These are phyloP conservation scores for Leccinum broughii DNA, from an alignment of 768 basidiomycete genomes.

Conservation along the genomic window DNA sequence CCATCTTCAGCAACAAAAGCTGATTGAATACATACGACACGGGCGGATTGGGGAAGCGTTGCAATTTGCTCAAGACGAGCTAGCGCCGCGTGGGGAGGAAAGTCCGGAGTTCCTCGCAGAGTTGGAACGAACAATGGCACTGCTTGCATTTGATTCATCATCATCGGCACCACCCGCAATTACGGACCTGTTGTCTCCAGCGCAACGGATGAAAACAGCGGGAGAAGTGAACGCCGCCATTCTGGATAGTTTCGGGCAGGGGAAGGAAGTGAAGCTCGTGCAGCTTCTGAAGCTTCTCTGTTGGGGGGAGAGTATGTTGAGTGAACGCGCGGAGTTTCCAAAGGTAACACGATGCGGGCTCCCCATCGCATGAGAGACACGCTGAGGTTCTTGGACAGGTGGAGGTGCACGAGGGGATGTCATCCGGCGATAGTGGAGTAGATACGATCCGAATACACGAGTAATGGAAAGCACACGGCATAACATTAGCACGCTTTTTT, in stretches of 20 bases:
- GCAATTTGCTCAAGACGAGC: constrained; percentile 88
- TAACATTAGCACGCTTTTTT: constrained; percentile 1
- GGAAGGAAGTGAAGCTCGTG: constrained; percentile 87
- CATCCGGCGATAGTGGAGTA: constrained; percentile 12
- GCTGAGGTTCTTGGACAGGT: constrained; percentile 30
- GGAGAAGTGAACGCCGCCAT: constrained; percentile 96
- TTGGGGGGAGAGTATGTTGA: constrained; percentile 85
- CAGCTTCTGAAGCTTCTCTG: constrained; percentile 78
- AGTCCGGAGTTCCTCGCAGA: constrained; percentile 91
- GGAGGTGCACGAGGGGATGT: constrained; percentile 30
- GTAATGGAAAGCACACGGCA: constrained; percentile 13
- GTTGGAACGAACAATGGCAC: constrained; percentile 92
- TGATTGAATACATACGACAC: constrained; percentile 92
- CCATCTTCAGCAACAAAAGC: constrained; percentile 91
- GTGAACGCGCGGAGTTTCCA: constrained; percentile 79
- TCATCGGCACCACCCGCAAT: constrained; percentile 58
- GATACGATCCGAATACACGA: constrained; percentile 27
- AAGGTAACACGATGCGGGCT: constrained; percentile 47
- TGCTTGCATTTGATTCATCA: constrained; percentile 78
- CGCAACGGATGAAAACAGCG: constrained; percentile 92
- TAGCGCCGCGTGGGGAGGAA: constrained; percentile 94
- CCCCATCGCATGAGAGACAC: constrained; percentile 24
- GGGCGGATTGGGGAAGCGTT: constrained; percentile 79
- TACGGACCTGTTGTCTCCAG: constrained; percentile 76
- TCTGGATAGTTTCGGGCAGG: constrained; percentile 87